Evolutionary conservation across 2,329 filamentous ascomycete species (phyloP).

Genomic region (Hymenotorrendiella dingleyae): DNA sequence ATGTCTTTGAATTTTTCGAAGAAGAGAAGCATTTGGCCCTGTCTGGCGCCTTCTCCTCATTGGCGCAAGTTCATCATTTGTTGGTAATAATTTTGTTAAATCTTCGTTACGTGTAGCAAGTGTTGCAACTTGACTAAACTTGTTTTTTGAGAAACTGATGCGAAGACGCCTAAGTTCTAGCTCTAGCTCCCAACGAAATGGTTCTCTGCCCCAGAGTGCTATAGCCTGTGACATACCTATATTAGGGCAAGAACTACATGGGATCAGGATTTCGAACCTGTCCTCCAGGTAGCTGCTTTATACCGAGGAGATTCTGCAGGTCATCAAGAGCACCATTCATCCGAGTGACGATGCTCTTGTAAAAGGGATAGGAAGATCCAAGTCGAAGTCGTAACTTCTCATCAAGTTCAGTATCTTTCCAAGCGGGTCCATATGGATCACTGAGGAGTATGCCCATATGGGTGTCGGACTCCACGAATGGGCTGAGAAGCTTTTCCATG

Average conservation of each 20-base stretch:
- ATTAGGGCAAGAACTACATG: too few relatives aligned
- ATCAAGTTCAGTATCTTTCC: constrained; percentile 1
- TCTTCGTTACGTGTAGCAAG: not conserved
- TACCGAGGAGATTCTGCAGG: not conserved
- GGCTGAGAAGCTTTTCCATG: not conserved
- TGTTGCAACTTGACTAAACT: not conserved
- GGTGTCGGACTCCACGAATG: not conserved
- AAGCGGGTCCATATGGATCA: not conserved
- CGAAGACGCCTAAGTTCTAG: not conserved
- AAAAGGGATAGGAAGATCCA: not conserved
- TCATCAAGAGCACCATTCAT: not conserved
- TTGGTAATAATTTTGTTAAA: not conserved
- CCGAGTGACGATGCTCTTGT: not conserved
- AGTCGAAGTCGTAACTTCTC: constrained; percentile 1
- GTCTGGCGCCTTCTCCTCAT: not conserved
- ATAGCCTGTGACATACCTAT: too few relatives aligned
- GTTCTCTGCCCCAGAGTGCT: not conserved
- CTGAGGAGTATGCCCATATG: not conserved
- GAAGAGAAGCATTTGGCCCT: not conserved
- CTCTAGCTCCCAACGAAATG: not conserved
- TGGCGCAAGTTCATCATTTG: not conserved
- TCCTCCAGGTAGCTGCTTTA: not conserved
- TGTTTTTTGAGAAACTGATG: not conserved
- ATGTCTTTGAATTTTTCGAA: not conserved
- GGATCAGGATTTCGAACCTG: not conserved